phyloP scores from a whole-genome alignment of 345 rosid species.

The Lepidium africanum region DNA sequence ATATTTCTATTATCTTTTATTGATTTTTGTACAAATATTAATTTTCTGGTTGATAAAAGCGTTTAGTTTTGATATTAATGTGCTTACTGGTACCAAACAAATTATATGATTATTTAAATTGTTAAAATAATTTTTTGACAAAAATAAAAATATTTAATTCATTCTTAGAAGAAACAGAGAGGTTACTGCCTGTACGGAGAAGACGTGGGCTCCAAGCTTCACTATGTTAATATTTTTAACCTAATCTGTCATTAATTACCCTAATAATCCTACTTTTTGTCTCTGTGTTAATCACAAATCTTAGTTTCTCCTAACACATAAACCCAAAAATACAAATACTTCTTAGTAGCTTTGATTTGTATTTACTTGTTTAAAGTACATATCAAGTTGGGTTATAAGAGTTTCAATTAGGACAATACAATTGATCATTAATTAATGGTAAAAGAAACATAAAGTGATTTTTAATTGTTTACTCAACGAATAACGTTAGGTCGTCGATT shows the following conservation, averaged over 20 bases:
- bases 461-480: neutral
- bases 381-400: neutral
- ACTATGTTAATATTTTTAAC: conserved; percentile 1
- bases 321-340: neutral
- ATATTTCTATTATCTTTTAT: too few species aligned
- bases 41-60: too few species aligned
- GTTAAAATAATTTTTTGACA: too few species aligned
- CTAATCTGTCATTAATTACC: conserved; percentile 8
- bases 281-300: neutral
- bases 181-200: conserved; percentile 42
- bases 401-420: neutral
- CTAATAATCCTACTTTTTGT: conserved; percentile 13
- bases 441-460: neutral
- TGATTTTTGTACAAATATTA: too few species aligned
- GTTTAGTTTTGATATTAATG: too few species aligned
- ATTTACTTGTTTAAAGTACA: neutral
- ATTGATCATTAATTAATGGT: neutral
- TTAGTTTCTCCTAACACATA: neutral
- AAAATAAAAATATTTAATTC: too few species aligned
- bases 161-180: conserved; percentile 7
- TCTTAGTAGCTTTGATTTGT: neutral
- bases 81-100: too few species aligned
- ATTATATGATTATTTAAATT: too few species aligned
- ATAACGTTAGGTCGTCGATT: conserved; percentile 6
- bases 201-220: conserved; percentile 26